Percentiles rank a stretch among this genome's conserved stretches.
phyloP scores from a whole-genome alignment of 805 yeast species.

The Saitoella complicata region DNA sequence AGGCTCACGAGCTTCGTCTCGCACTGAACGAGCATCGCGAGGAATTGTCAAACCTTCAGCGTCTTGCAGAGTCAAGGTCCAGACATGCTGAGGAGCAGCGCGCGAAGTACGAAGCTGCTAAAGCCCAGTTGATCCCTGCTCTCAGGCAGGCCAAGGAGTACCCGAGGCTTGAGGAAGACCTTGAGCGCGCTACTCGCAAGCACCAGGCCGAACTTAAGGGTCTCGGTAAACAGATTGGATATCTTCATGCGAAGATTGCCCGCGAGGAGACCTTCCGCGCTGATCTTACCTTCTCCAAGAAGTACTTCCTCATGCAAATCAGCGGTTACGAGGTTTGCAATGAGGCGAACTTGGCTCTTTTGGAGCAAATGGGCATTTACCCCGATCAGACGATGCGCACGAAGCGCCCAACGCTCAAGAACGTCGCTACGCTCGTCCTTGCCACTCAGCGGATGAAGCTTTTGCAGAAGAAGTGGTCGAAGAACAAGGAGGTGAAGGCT shows the following conservation, averaged over 20 bases:
- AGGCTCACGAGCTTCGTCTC: too few relatives aligned
- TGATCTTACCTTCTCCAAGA: slow-evolving; percentile 22
- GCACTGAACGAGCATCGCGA: too few relatives aligned
- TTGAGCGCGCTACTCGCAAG: not conserved
- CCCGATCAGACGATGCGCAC: slow-evolving; percentile 13
- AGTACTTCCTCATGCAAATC: slow-evolving; percentile 18
- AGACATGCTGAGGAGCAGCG: too few relatives aligned
- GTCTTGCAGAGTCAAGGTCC: too few relatives aligned
- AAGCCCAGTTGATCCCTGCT: too few relatives aligned
- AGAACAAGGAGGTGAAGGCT: too few relatives aligned
- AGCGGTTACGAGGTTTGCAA: slow-evolving; percentile 18
- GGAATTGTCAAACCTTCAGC: too few relatives aligned
- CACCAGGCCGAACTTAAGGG: not conserved
- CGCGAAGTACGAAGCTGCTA: too few relatives aligned
- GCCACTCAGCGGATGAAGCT: slow-evolving; percentile 19
- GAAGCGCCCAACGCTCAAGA: slow-evolving; percentile 13
- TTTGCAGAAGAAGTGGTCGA: slow-evolving; percentile 9
- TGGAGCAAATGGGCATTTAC: slow-evolving; percentile 18
- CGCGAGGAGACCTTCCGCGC: slow-evolving; percentile 13
- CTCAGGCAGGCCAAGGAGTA: too few relatives aligned
- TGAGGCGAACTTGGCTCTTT: slow-evolving; percentile 16
- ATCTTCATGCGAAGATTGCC: slow-evolving; percentile 10
- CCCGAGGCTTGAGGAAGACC: not conserved
- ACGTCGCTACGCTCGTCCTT: slow-evolving; percentile 16
- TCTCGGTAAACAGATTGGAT: slow-evolving; percentile 10